phyloP scores from a whole-genome alignment of 306 rosid species.

The Vachellia pachyceras region DNA sequence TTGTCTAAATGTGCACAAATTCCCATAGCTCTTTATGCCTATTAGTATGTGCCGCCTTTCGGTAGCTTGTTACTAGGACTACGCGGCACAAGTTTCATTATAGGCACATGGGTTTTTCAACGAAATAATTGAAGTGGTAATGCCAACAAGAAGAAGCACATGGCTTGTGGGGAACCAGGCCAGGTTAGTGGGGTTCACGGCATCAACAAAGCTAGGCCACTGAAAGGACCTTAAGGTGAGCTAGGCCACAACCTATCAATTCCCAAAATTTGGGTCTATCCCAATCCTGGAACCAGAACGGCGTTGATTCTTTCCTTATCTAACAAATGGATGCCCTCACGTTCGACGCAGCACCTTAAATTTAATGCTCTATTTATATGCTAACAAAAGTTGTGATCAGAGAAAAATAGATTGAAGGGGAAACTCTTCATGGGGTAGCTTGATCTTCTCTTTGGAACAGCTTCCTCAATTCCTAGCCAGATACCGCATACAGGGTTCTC shows the following conservation, averaged over 20 bases:
- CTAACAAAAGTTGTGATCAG: constrained; percentile 1
- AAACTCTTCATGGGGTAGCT: constrained; percentile 27
- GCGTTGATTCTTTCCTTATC: neutral
- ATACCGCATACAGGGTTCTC: neutral
- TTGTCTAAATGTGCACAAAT: constrained; percentile 20
- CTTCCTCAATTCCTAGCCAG: neutral
- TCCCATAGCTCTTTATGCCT: neutral
- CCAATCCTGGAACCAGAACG: neutral
- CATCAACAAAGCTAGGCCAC: neutral
- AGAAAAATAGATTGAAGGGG: constrained; percentile 15
- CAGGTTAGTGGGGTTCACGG: neutral
- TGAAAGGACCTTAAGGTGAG: neutral
- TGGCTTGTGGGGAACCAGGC: constrained; percentile 1
- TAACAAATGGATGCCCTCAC: neutral
- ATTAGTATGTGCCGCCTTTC: neutral
- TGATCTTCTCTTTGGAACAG: constrained; percentile 6
- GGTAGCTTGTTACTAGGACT: neutral
- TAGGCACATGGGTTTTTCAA: neutral
- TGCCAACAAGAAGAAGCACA: neutral
- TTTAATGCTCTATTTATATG: neutral
- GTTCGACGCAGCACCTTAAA: neutral
- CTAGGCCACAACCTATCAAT: neutral
- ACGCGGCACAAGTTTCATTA: neutral
- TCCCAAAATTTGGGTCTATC: neutral
- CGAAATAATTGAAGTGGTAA: neutral